Percentiles rank a stretch among this genome's conserved stretches.
These are phyloP conservation scores for Tylopilus sp. DNA, from an alignment of 768 basidiomycete genomes.

Conservation along the genomic window DNA sequence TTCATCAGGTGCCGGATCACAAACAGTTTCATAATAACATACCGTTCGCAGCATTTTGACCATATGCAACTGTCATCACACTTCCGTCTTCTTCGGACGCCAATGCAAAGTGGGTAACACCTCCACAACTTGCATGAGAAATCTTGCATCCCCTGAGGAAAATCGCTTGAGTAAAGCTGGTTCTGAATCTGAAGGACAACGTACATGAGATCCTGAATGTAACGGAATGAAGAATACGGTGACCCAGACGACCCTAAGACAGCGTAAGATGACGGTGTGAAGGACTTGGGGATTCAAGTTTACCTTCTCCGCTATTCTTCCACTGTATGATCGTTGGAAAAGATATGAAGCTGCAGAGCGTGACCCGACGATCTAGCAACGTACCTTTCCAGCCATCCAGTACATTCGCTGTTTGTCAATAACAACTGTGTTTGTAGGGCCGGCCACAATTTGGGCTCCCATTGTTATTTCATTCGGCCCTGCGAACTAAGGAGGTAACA, in stretches of 20 bases:
- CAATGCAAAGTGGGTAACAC: slow-evolving; percentile 84
- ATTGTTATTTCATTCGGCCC: slow-evolving; percentile 62
- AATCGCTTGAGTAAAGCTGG: background rate
- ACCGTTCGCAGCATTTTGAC: slow-evolving; percentile 86
- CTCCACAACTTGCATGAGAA: slow-evolving; percentile 65
- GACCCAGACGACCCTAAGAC: slow-evolving; percentile 82
- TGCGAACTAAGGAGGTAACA: slow-evolving; percentile 52
- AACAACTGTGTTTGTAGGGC: slow-evolving; percentile 81
- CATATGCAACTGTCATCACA: slow-evolving; percentile 85
- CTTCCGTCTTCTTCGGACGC: slow-evolving; percentile 69
- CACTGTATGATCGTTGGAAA: slow-evolving; percentile 50
- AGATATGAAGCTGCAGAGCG: background rate
- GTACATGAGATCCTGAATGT: slow-evolving; percentile 83
- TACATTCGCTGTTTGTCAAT: slow-evolving; percentile 85
- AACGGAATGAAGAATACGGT: slow-evolving; percentile 83
- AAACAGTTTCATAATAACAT: background rate
- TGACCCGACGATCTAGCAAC: slow-evolving; percentile 3
- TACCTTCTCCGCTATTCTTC: slow-evolving; percentile 94
- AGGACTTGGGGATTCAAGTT: background rate
- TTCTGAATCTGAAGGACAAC: slow-evolving; percentile 15
- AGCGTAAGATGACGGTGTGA: slow-evolving; percentile 3
- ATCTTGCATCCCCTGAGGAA: slow-evolving; percentile 73
- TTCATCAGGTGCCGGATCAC: background rate
- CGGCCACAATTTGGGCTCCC: slow-evolving; percentile 66
- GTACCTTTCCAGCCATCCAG: slow-evolving; percentile 80